Base-by-base conservation (phyloP, 352 stramenopile species). In the Phytophthora macrochlamydospora region DNA sequence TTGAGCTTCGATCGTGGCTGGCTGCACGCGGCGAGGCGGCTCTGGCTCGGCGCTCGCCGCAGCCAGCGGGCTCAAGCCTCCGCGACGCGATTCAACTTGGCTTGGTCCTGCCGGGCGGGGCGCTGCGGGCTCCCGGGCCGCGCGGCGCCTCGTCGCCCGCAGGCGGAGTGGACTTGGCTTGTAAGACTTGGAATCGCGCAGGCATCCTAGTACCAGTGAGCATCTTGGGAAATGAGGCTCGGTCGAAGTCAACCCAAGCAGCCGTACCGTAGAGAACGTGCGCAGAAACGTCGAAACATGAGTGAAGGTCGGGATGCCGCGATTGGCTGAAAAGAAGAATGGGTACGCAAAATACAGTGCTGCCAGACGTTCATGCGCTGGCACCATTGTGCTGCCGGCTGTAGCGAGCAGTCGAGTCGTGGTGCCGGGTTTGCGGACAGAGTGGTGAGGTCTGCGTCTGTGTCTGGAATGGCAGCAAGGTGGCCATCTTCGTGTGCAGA, bases 201-300 rank as follows among this genome's bases (percentile, higher is more conserved):
- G 33, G 18, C 18, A 24, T 53, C 40, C 51, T 61, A 4, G 35
- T 33, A 59, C 28, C 28, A 57, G 55, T 14, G 0, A 62, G 38
- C 60, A 74, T 74, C 56, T 74, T 66, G 52, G 60, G 33, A 70
- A 74, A 70, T 74, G 66, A 74, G 60, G 54, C 61, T 38, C 56
- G 59, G 43, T 55, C 62, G 14, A 32, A 4, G 3, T 13, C 8
- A 30, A 14, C 12, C 45, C 11, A 29, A 52, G 7, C 48, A 14
- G 42, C 42, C 18, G n/a, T 42, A 58, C 61, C 67, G 61, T 38
- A 74, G 31, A 24, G 56, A 74, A 74, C 42, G 35, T 30, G 44
- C 56, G 28, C 14, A 48, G 67, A 71, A 74, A 70, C 63, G 65
- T 71, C 61, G 46, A 67, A 18, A 13, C 40, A 13, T 46, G 40